Evolutionary conservation across 208 protist species (phyloP).

Genomic region (Wallacemonas sp.): DNA sequence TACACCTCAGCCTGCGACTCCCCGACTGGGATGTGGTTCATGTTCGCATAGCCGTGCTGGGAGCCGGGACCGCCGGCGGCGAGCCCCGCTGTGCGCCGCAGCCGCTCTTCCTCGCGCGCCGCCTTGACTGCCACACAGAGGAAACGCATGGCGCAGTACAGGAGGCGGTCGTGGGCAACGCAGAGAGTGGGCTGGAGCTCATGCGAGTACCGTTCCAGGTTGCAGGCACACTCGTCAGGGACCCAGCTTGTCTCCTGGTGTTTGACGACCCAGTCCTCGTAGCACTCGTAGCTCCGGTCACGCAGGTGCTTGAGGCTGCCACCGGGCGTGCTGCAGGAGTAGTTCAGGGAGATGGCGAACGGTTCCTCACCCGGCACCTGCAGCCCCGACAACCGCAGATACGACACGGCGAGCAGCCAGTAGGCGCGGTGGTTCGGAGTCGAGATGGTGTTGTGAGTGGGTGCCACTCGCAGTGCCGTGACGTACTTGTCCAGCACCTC

Average conservation of each 20-base stretch:
- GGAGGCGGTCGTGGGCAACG: slow-evolving; percentile 26
- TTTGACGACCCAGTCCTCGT: slow-evolving; percentile 30
- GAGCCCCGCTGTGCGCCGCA: background rate
- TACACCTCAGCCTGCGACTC: slow-evolving; percentile 37
- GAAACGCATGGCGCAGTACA: slow-evolving; percentile 33
- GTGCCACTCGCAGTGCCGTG: background rate
- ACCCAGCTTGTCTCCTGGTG: slow-evolving; percentile 16
- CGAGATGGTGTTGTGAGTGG: background rate
- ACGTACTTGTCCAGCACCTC: slow-evolving; percentile 32
- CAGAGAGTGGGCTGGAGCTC: slow-evolving; percentile 26
- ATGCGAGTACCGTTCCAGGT: slow-evolving; percentile 14
- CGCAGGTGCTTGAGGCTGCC: slow-evolving; percentile 28
- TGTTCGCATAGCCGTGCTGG: background rate
- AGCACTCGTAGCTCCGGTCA: slow-evolving; percentile 34
- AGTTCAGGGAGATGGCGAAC: slow-evolving; percentile 17
- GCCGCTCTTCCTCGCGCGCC: slow-evolving; percentile 8
- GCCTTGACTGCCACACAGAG: slow-evolving; percentile 25
- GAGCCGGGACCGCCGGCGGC: background rate
- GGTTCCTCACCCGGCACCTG: background rate
- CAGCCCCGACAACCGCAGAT: slow-evolving; percentile 37
- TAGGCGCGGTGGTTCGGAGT: slow-evolving; percentile 30
- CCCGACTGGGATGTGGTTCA: too few species aligned
- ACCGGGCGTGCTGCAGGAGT: slow-evolving; percentile 20
- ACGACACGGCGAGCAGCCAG: slow-evolving; percentile 47
- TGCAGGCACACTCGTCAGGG: slow-evolving; percentile 9